Conservation (phyloP, 306 rosid genomes). For the Rosa lucieae region DNA sequence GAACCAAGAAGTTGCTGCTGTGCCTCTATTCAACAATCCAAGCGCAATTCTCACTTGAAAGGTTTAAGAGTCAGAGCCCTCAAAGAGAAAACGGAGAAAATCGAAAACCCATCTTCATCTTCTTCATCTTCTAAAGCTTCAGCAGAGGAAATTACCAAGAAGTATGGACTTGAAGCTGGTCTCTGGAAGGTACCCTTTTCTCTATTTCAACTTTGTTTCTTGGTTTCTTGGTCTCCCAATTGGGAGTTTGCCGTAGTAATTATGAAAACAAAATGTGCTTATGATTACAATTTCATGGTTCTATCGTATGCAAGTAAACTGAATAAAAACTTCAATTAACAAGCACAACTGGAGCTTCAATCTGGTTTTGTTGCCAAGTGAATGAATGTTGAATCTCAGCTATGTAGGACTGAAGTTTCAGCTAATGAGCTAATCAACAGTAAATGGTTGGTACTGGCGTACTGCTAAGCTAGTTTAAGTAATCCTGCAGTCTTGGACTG, state of each 20-base stretch:
- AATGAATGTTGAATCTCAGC: not conserved
- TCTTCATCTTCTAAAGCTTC: slow-evolving; percentile 40
- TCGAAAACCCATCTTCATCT: slow-evolving; percentile 49
- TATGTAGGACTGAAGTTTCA: not conserved
- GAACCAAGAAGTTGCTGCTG: slow-evolving; percentile 17
- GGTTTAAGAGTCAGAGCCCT: slow-evolving; percentile 64
- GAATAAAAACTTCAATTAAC: not conserved
- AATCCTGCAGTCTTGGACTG: not conserved
- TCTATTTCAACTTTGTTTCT: slow-evolving; percentile 4
- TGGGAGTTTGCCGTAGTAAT: not conserved
- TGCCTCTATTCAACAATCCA: slow-evolving; percentile 32
- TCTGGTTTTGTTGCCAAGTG: not conserved
- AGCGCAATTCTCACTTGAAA: slow-evolving; percentile 25
- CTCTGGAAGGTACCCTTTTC: slow-evolving; percentile 77
- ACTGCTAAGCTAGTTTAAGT: not conserved
- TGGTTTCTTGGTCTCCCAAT: not conserved
- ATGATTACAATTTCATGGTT: not conserved
- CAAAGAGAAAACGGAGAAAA: slow-evolving; percentile 72
- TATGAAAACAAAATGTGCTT: not conserved
- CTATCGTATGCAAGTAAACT: not conserved
- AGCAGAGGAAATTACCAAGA: slow-evolving; percentile 73
- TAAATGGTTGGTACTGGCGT: not conserved
- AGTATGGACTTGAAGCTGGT: slow-evolving; percentile 93
- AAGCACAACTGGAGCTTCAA: not conserved
- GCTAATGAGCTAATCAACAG: too few relatives aligned